Base-by-base conservation (phyloP, 1,284 basidiomycete genomes). In the Irpex sp. region DNA sequence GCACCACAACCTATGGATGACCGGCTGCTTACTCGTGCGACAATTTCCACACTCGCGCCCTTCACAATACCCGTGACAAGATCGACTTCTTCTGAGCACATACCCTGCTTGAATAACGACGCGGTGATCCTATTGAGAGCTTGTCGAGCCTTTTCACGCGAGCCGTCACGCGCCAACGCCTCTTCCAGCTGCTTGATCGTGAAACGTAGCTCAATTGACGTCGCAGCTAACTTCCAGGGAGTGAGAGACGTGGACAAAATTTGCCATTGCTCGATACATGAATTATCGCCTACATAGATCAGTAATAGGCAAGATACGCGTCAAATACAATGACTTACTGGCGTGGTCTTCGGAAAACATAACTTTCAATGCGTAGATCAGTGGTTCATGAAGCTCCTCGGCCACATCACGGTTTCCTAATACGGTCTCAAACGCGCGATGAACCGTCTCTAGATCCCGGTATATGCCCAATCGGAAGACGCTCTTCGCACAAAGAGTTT, bases 211-310 rank as follows among this genome's bases (percentile, higher is more conserved):
- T 92, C 87, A 61, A 92, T 86, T 1, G 88, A 86, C 0, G 92
- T 92, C 1, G 88, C 89, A 15, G 88, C 85, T 40, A 93, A 83
- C 70, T 90, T 90, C 90, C 91, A 93, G 0, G 91, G 91, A 65
- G 88, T 92, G 26, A 93, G 79, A 47, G 88, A 78, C 21, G 82
- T 85, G 0, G 84, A 84, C 5, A 87, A 82, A 61, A 83, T 78
- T 13, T 85, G 82, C 81, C 86, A 88, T 55, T 85, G 83, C 26
- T 82, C 81, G 17, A 38, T 26, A 31, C 58, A 47, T 19, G 40
- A 17, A 17, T 34, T 49, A 38, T 11, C 5, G 6, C 36, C 52
- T 62, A 26, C n/a, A 4, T 31, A 47, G 9, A 51, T 15, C 40
- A 38, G 8, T 15, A 2, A 36, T 36, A 6, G 17, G 1, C 6